Percentiles rank a stretch among this genome's conserved stretches.
Conservation (phyloP, 495 filamentous ascomycete genomes). For the Hypoxylon intermedium region DNA sequence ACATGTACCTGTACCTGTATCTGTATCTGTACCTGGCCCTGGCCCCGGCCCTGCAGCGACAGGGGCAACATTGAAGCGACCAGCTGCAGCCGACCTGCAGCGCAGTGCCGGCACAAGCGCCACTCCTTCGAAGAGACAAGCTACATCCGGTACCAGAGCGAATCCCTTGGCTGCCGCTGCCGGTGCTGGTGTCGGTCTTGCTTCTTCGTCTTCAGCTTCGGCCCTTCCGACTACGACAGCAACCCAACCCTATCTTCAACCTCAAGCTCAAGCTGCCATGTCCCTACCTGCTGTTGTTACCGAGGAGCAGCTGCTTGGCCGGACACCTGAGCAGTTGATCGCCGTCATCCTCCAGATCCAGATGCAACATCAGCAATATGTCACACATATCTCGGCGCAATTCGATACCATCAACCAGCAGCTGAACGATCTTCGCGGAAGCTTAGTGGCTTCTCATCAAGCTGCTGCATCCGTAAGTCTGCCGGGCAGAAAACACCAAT, state of each 20-base stretch:
- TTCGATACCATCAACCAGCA: conserved; percentile 43
- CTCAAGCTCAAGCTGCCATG: conserved; percentile 40
- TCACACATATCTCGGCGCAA: conserved; percentile 43
- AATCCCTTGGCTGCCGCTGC: conserved; percentile 36
- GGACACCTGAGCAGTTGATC: conserved; percentile 44
- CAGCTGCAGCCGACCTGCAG: conserved; percentile 47
- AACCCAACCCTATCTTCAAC: conserved; percentile 36
- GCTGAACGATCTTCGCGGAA: conserved; percentile 40
- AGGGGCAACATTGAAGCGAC: conserved; percentile 44
- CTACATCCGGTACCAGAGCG: conserved; percentile 36
- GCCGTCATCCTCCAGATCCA: conserved; percentile 45
- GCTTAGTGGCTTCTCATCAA: conserved; percentile 43
- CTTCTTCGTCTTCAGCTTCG: conserved; percentile 36
- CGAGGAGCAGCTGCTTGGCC: conserved; percentile 43
- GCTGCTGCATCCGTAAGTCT: conserved; percentile 41
- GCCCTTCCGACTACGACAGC: conserved; percentile 34
- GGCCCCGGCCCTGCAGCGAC: conserved; percentile 43
- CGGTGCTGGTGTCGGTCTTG: conserved; percentile 6
- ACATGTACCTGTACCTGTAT: too few species aligned
- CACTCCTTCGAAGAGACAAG: conserved; percentile 45
- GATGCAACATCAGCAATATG: conserved; percentile 44
- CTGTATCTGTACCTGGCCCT: too few species aligned
- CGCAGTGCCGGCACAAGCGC: conserved; percentile 45
- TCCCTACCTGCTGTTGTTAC: conserved; percentile 37
- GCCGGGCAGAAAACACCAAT: conserved; percentile 1